Conservation (phyloP, 768 basidiomycete genomes). For the Postia placenta region DNA sequence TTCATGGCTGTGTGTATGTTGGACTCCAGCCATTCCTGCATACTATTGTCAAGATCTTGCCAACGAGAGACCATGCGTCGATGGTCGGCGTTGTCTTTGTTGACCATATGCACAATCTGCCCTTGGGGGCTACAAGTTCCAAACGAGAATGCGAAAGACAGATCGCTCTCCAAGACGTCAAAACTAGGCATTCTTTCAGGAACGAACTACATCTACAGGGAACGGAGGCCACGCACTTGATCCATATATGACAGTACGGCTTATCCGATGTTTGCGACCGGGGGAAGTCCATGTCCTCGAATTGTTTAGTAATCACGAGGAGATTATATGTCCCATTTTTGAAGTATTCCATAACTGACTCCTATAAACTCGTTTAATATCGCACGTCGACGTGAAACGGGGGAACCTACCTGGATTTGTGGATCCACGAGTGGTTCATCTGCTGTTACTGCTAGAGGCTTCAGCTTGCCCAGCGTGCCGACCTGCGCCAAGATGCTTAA, state of each 20-base stretch:
- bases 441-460: neutral
- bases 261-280: too few species aligned
- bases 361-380: too few species aligned
- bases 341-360: neutral
- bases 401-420: too few species aligned
- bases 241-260: too few species aligned
- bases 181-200: conserved; percentile 33
- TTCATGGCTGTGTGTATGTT: conserved; percentile 22
- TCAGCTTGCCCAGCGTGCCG: neutral
- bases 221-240: neutral
- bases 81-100: conserved; percentile 51
- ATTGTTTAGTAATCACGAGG: conserved; percentile 51
- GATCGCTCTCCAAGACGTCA: conserved; percentile 55
- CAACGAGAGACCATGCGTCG: conserved; percentile 43
- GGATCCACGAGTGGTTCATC: neutral
- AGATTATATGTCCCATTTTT: conserved; percentile 51
- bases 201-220: neutral
- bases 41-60: conserved; percentile 32
- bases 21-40: conserved; percentile 45
- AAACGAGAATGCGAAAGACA: conserved; percentile 52
- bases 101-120: conserved; percentile 58
- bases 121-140: conserved; percentile 42
- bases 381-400: too few species aligned
- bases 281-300: conserved; percentile 59
- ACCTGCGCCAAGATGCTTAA: conserved; percentile 24